These are phyloP conservation scores for Fusarium domesticum DNA, from an alignment of 2,329 filamentous ascomycete species.

Conservation along the genomic window DNA sequence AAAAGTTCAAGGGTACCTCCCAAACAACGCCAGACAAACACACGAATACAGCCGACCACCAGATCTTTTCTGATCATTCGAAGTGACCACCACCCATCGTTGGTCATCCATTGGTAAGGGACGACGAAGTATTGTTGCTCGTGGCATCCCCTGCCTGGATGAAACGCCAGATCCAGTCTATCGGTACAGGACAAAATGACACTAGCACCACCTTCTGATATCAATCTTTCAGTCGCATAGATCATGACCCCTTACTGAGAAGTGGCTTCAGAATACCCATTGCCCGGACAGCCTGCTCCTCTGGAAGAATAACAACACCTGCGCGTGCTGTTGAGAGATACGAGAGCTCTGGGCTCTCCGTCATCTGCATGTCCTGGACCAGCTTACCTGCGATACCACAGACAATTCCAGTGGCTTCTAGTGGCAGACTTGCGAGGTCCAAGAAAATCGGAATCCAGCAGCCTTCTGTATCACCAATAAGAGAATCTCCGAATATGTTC, in stretches of 20 bases:
- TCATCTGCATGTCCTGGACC: constrained; percentile 64
- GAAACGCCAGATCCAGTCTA: too few relatives aligned
- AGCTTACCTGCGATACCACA: constrained; percentile 86
- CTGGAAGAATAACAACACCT: constrained; percentile 81
- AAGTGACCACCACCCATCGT: too few relatives aligned
- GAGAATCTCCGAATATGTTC: constrained; percentile 63
- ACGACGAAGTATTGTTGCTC: too few relatives aligned
- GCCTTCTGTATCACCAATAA: constrained; percentile 72
- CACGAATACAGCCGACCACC: constrained; percentile 5
- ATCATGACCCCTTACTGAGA: constrained; percentile 37
- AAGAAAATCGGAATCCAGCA: constrained; percentile 83
- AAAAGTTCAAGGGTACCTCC: not conserved
- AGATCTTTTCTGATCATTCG: constrained; percentile 1
- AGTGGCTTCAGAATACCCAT: constrained; percentile 64
- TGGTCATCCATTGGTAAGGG: too few relatives aligned
- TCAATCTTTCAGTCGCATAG: not conserved
- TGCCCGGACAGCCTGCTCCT: constrained; percentile 70
- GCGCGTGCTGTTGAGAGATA: constrained; percentile 87
- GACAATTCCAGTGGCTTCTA: constrained; percentile 91
- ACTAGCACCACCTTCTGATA: not conserved
- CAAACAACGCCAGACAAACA: too few relatives aligned
- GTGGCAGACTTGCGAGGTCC: constrained; percentile 74
- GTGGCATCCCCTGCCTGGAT: too few relatives aligned
- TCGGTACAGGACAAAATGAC: too few relatives aligned
- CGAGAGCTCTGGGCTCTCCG: constrained; percentile 69